A percentile compares a stretch with the other conserved stretches of the same genome.
Evolutionary conservation across 108 stramenopile genomes (phyloP).

Genomic region (Mediolabrus comicus): DNA sequence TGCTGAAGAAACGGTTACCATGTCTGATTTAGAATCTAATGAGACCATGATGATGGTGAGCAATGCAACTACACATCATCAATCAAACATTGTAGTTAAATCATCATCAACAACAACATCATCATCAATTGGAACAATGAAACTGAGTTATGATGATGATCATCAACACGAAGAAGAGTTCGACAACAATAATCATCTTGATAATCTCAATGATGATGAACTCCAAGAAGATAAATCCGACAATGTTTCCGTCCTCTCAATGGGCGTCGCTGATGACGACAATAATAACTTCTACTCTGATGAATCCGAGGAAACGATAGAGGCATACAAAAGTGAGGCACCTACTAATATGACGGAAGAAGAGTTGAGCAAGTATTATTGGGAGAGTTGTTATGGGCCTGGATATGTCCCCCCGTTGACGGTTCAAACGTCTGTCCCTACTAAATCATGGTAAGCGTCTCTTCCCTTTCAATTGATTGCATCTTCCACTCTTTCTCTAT

Average conservation of each 20-base stretch:
- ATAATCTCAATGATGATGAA: not conserved
- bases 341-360: constrained; percentile 36
- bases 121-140: not conserved
- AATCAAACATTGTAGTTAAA: too few relatives aligned
- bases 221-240: not conserved
- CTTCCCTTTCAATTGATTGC: not conserved
- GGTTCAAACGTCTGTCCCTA: constrained; percentile 7
- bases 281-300: constrained; percentile 20
- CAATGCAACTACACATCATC: not conserved
- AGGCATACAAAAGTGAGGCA: constrained; percentile 11
- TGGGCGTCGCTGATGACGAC: not conserved
- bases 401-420: not conserved
- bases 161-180: too few relatives aligned
- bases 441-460: constrained; percentile 38
- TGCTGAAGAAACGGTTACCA: too few relatives aligned
- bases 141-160: not conserved
- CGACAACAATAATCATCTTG: too few relatives aligned
- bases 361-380: constrained; percentile 44
- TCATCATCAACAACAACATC: too few relatives aligned
- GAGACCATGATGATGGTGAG: too few relatives aligned
- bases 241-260: too few relatives aligned
- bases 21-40: too few relatives aligned
- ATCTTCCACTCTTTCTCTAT: not conserved
- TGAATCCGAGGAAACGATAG: constrained; percentile 32
- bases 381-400: constrained; percentile 46